Evolutionary conservation across 805 yeast species (phyloP).

Genomic region (Lipomyces kockii): DNA sequence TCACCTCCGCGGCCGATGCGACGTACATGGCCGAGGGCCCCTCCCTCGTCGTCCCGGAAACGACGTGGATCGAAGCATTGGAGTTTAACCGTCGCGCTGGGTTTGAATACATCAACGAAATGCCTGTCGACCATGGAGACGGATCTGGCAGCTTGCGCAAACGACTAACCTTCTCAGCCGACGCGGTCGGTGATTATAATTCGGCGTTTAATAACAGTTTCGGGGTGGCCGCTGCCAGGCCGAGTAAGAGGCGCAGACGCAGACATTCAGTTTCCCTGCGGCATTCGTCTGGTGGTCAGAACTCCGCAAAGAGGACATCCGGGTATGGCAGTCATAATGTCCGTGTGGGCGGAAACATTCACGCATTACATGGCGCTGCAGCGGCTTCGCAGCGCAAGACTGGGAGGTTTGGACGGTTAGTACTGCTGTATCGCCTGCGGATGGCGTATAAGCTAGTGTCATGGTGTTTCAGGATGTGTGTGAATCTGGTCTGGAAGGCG

Average conservation of each 20-base stretch:
- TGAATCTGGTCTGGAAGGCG: neutral
- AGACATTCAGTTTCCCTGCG: neutral
- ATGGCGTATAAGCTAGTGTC: slow-evolving; percentile 29
- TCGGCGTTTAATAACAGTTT: slow-evolving; percentile 4
- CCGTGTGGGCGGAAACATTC: slow-evolving; percentile 20
- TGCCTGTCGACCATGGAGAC: slow-evolving; percentile 14
- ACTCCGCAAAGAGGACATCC: slow-evolving; percentile 5
- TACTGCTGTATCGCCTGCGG: slow-evolving; percentile 25
- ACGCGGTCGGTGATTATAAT: slow-evolving; percentile 8
- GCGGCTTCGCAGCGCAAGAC: slow-evolving; percentile 10
- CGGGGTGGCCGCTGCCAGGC: neutral
- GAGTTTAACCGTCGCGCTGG: slow-evolving; percentile 44
- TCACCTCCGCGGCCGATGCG: slow-evolving; percentile 69
- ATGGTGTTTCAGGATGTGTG: slow-evolving; percentile 15
- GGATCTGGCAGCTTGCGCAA: slow-evolving; percentile 4
- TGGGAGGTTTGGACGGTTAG: slow-evolving; percentile 23
- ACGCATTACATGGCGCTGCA: neutral
- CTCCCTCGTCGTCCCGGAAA: slow-evolving; percentile 52
- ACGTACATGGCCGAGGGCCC: slow-evolving; percentile 67
- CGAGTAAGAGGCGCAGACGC: neutral
- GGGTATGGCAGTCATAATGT: slow-evolving; percentile 28
- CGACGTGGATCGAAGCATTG: slow-evolving; percentile 55
- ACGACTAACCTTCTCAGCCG: slow-evolving; percentile 18
- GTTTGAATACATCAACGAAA: slow-evolving; percentile 28
- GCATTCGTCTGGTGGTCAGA: neutral